Conservation (phyloP, 2,329 filamentous ascomycete species). For the Colletotrichum endophyticum region DNA sequence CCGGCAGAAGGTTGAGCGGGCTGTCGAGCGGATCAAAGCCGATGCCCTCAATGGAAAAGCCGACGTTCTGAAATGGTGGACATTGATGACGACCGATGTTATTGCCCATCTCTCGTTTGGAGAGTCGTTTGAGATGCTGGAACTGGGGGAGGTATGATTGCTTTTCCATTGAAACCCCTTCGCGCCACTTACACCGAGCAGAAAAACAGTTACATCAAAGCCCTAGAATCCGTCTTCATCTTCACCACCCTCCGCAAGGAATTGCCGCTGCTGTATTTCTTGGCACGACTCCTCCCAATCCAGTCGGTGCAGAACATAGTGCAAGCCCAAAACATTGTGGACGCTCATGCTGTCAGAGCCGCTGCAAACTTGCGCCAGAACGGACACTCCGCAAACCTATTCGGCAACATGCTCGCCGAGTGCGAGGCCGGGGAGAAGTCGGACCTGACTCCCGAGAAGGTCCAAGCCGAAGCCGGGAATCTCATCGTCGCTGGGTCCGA, state of each 20-base stretch:
- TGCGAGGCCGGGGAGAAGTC: background rate
- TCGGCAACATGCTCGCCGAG: slow-evolving; percentile 5
- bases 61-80: slow-evolving; percentile 59
- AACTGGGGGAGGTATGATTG: slow-evolving; percentile 47
- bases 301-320: background rate
- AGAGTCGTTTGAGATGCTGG: slow-evolving; percentile 57
- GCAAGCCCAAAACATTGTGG: background rate
- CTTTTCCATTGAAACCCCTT: rapidly evolving
- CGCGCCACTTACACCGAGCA: background rate
- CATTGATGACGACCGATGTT: slow-evolving; percentile 59
- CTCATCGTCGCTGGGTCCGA: slow-evolving; percentile 58
- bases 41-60: slow-evolving; percentile 42
- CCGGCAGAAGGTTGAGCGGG: slow-evolving; percentile 36
- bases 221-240: background rate
- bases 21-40: slow-evolving; percentile 46
- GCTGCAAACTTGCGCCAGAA: background rate
- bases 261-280: background rate
- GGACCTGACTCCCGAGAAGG: slow-evolving; percentile 29
- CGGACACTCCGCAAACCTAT: background rate
- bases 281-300: background rate
- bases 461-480: slow-evolving; percentile 40
- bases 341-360: background rate
- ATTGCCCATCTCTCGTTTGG: slow-evolving; percentile 60
- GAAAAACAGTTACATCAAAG: slow-evolving; percentile 4
- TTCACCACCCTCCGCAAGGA: background rate